Conservation (phyloP, 176 grass and related monocot species). For the Aegilops tauschii region DNA sequence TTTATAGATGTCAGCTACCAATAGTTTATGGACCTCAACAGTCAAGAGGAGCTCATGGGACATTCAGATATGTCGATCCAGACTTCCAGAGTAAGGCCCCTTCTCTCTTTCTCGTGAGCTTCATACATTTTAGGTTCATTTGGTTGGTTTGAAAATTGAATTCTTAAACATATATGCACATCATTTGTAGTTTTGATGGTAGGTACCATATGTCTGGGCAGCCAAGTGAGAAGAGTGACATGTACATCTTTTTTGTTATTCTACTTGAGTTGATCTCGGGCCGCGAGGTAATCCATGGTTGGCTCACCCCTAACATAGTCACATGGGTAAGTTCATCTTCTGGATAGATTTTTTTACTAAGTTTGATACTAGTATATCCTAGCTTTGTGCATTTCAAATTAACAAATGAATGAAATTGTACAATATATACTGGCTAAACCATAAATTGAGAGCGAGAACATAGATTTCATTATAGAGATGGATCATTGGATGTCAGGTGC, state of each 20-base stretch:
- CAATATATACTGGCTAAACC: constrained; percentile 27
- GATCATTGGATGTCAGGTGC: constrained; percentile 37
- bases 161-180: not conserved
- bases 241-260: constrained; percentile 66
- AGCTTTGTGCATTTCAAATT: not conserved
- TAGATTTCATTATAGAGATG: constrained; percentile 65
- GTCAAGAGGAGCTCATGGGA: constrained; percentile 70
- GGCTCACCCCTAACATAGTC: constrained; percentile 55
- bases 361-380: not conserved
- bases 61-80: constrained; percentile 70
- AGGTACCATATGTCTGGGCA: constrained; percentile 73
- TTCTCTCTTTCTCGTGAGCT: not conserved
- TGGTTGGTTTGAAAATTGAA: not conserved
- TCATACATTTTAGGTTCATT: too few species aligned
- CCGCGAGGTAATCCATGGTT: too few species aligned
- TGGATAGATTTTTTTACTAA: not conserved
- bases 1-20: constrained; percentile 67
- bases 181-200: constrained; percentile 1
- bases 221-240: constrained; percentile 59
- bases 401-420: not conserved
- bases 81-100: constrained; percentile 54
- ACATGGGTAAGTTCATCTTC: constrained; percentile 42
- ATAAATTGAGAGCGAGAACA: constrained; percentile 71
- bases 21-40: constrained; percentile 61
- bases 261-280: too few species aligned